phyloP scores from a whole-genome alignment of 1,139 yeast species.

The Nakaseomyces bracarensis region DNA sequence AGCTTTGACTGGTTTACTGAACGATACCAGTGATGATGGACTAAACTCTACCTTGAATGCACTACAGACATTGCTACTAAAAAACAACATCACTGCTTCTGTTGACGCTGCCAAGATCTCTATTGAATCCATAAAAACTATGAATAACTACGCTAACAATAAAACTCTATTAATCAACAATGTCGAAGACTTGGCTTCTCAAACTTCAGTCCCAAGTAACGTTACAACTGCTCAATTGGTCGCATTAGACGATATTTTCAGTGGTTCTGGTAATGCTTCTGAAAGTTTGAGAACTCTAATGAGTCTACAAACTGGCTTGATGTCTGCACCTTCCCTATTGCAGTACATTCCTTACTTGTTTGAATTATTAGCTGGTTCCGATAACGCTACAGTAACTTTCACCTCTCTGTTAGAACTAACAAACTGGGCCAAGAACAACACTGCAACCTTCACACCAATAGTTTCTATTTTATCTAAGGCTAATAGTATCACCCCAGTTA shows the following conservation, averaged over 20 bases:
- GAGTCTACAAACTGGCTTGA: conserved; percentile 16
- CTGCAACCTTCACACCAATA: conserved; percentile 23
- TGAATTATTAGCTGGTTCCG: conserved; percentile 21
- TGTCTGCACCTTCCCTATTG: conserved; percentile 13
- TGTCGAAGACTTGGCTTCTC: conserved; percentile 17
- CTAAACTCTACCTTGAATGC: conserved; percentile 7
- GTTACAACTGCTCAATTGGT: conserved; percentile 22
- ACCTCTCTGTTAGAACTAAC: conserved; percentile 24
- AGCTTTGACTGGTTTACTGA: conserved; percentile 1
- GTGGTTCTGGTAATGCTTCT: conserved; percentile 21
- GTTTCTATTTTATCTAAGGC: conserved; percentile 20
- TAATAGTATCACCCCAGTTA: conserved; percentile 12
- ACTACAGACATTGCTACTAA: conserved; percentile 1
- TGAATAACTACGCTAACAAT: conserved; percentile 18
- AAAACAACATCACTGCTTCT: conserved; percentile 4
- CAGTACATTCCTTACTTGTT: conserved; percentile 23
- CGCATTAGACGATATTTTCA: conserved; percentile 21
- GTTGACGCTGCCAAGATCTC: conserved; percentile 14
- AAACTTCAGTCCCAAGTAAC: conserved; percentile 17
- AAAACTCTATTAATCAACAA: conserved; percentile 18
- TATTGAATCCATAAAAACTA: conserved; percentile 16
- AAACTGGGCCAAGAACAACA: conserved; percentile 21
- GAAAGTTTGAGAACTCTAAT: conserved; percentile 19
- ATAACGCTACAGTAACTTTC: conserved; percentile 25
- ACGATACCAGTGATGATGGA: conserved; percentile 8